Percentiles rank a stretch among this genome's conserved stretches.
Conservation (phyloP, 129 eudicot genomes). For the Saussurea involucrata region DNA sequence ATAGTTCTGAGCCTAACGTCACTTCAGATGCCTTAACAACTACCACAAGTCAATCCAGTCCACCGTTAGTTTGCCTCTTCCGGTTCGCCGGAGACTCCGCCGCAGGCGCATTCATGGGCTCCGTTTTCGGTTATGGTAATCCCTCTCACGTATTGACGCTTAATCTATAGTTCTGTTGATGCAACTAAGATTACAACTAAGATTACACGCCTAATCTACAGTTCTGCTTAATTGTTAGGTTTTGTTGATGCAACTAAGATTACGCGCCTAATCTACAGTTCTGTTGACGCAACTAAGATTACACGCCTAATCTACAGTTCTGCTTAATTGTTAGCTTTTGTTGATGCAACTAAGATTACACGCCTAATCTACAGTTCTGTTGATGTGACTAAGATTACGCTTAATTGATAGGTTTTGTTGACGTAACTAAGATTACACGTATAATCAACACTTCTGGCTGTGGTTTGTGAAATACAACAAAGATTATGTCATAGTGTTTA, state of each 20-base stretch:
- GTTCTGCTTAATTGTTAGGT: background rate
- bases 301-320: background rate
- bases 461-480: background rate
- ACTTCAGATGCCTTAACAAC: constrained; percentile 37
- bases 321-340: background rate
- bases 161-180: background rate
- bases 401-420: background rate
- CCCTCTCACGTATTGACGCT: background rate
- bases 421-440: background rate
- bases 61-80: constrained; percentile 60
- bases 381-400: too few species aligned
- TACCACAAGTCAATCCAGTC: constrained; percentile 43
- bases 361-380: background rate
- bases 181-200: background rate
- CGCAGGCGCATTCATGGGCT: constrained; percentile 83
- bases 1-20: constrained; percentile 25
- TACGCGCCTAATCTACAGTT: background rate
- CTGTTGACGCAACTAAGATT: background rate
- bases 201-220: background rate
- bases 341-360: background rate
- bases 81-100: constrained; percentile 65
- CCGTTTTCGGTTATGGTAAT: constrained; percentile 78
- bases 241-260: too few species aligned
- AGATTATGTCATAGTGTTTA: background rate
- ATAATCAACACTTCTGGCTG: background rate